Evolutionary conservation across 371 early-diverging fungal species (phyloP).

Genomic region (Coemansia sp.): DNA sequence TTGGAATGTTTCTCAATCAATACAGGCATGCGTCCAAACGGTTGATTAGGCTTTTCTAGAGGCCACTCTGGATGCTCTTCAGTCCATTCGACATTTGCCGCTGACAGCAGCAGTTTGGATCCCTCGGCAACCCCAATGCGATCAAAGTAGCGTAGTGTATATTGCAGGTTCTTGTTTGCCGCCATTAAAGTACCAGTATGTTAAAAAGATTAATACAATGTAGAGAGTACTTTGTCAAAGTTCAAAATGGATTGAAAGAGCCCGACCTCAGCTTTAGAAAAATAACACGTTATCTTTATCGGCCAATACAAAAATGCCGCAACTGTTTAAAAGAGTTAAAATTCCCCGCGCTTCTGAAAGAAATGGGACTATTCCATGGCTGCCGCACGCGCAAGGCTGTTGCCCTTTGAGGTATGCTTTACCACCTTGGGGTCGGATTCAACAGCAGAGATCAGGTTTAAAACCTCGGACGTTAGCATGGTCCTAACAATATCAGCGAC

Average conservation of each 20-base stretch:
- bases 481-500: neutral
- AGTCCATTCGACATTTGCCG: conserved; percentile 30
- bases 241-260: too few relatives aligned
- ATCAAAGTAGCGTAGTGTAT: conserved; percentile 30
- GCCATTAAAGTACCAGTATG: too few relatives aligned
- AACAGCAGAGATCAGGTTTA: conserved; percentile 5
- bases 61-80: conserved; percentile 51
- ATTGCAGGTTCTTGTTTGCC: neutral
- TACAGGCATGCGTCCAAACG: conserved; percentile 57
- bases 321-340: neutral
- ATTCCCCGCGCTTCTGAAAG: neutral
- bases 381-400: neutral
- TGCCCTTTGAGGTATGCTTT: neutral
- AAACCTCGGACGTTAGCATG: conserved; percentile 31
- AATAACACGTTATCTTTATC: too few relatives aligned
- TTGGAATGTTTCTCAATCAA: conserved; percentile 49
- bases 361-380: neutral
- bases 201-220: too few relatives aligned
- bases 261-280: too few relatives aligned
- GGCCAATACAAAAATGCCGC: too few relatives aligned
- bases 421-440: conserved; percentile 6
- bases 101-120: conserved; percentile 21
- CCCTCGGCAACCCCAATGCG: conserved; percentile 15
- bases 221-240: too few relatives aligned
- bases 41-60: conserved; percentile 48